Percentiles rank a stretch among this genome's conserved stretches.
Evolutionary conservation across 2,329 filamentous ascomycete species (phyloP).

Genomic region (Hypoxylon sp.): DNA sequence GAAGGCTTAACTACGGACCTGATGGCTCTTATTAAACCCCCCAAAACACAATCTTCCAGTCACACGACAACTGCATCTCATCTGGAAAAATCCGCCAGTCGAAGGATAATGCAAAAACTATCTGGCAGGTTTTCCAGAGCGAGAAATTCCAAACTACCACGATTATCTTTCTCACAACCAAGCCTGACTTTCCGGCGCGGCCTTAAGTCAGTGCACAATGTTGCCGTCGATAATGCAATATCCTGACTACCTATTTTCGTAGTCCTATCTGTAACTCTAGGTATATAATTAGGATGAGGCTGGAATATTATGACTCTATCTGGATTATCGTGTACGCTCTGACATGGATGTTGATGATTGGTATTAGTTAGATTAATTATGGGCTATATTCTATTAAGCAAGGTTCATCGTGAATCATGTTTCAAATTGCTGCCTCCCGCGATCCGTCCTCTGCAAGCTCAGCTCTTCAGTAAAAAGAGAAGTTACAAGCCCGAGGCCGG

Average conservation of each 20-base stretch:
- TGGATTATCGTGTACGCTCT: not conserved
- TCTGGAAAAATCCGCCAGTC: not conserved
- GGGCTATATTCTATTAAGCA: not conserved
- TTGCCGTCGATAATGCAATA: conserved; percentile 2
- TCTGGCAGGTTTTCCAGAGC: conserved; percentile 6
- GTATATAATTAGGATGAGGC: not conserved
- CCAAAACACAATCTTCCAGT: not conserved
- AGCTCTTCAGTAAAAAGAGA: conserved; percentile 42
- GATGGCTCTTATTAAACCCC: not conserved
- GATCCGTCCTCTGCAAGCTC: conserved; percentile 37
- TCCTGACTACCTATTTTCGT: not conserved
- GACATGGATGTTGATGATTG: not conserved
- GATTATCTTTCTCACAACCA: not conserved
- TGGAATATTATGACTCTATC: not conserved
- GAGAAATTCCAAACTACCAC: not conserved
- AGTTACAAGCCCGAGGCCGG: conserved; percentile 36
- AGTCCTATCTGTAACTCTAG: not conserved
- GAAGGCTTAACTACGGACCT: not conserved
- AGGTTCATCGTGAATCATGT: conserved; percentile 7
- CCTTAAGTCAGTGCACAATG: not conserved
- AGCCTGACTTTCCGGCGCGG: not conserved
- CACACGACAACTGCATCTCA: not conserved
- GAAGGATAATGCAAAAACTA: not conserved
- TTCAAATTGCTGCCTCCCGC: conserved; percentile 40
- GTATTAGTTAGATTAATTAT: conserved; percentile 2